Base-by-base conservation (phyloP, 106 monocot genomes). In the Xerophyta viscosa region DNA sequence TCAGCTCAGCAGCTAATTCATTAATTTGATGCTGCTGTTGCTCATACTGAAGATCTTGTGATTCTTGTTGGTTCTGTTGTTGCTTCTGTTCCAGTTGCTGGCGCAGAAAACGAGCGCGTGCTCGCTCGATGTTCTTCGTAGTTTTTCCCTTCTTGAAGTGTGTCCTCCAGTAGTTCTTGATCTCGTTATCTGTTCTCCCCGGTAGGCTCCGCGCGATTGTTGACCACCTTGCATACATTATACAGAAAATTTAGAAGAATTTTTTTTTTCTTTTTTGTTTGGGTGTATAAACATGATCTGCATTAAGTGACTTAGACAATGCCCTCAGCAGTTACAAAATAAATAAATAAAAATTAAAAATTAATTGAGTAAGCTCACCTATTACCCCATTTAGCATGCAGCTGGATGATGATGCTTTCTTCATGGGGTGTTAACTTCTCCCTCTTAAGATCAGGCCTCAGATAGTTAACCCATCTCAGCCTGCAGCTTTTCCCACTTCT, bases 81-180 rank as follows among this genome's bases (percentile, higher is more conserved):
- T 46, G 72, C 27, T 62, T 56, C 50, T 66, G 42, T 42, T 72
- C 48, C 15, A 66, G 70, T 9, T 66, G 72, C 0, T 60, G 71
- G 8, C 23, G 60, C 18, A 69, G 48, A 29, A 63, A 74, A 18
- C 56, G 58, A 0, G 79, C 76, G 1, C 76, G 48, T 2, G 66
- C 73, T 31, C 45, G 42, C 24, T 86, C 80, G 3, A 63, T 29
- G 15, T 68, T 74, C 61, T 81, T 87, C 0, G 74, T 60, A 12
- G 86, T 41, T 54, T 77, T 87, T 12, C 50, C 63, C 60, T 72
- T 78, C 74, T 87, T 87, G 68, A 74, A 81, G 50, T 87, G 82
- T 15, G 87, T 88, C 61, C 87, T 64, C 81, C 81, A 81, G 71
- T 70, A 79, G 65, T 79, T 79, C 65, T 79, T 79, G 69, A 79